Base-by-base conservation (phyloP, 768 basidiomycete species). In the Boletus sensibilis region DNA sequence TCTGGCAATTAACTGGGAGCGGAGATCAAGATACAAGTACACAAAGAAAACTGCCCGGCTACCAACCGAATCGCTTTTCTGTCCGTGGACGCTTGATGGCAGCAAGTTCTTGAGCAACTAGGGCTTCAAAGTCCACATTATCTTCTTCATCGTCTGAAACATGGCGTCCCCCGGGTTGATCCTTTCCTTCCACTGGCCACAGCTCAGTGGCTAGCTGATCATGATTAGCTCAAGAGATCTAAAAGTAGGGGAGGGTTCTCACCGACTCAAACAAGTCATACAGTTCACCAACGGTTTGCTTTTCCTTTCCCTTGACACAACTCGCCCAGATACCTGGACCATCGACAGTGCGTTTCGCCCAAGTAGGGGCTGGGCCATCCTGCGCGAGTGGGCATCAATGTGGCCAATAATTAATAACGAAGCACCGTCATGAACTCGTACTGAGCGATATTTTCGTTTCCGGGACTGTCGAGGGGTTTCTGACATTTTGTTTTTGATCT, bases 261-360 rank as follows among this genome's bases (percentile, higher is more conserved):
- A 92, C 92, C 50, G 80, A 80, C 56, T 92, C 88, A 52, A 94
- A 90, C 11, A 94, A 64, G 64, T 92, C 89, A 59, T 86, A 87
- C 35, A 90, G 70, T 66, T 94, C 92, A 37, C 86, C 84, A 5
- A 90, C 81, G 0, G 88, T 80, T 64, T 86, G 86, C 59, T 82
- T 87, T 69, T 94, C 92, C 62, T 87, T 93, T 20, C 92, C 92
- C 68, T 87, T 90, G 31, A 91, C 81, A 78, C 90, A 93, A 64
- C 86, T 91, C 11, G 84, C 88, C 91, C 92, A 94, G 20, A 94
- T 74, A 18, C 92, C 91, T 20, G 92, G 92, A 10, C 92, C 92
- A 57, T 89, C 87, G 55, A 92, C 80, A 25, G 75, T 71, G 41
- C 81, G 74, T 69, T 83, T 89, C 21, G 74, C 79, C 85, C 86